Base-by-base conservation (phyloP, 108 stramenopile genomes). In the Nannochloropsis oceanica region DNA sequence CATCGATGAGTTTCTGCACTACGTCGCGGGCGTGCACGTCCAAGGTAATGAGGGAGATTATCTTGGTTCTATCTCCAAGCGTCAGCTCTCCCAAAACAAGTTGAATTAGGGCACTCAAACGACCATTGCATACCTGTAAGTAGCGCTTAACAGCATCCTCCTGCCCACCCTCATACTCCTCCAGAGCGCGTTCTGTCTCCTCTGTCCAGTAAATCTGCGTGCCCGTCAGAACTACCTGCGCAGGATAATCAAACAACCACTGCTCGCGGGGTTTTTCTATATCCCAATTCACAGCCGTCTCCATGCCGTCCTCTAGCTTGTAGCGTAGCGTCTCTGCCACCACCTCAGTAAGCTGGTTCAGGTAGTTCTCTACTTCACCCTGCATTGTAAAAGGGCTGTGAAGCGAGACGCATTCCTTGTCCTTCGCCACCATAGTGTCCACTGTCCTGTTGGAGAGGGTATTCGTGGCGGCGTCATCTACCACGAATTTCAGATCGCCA, bases 131-230 rank as follows among this genome's bases (percentile, higher is more conserved):
- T 12, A 88, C 85, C 80, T 92, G 92, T 25, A 94, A 88, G 86
- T 95, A 93, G 14, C 93, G 90, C 92, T 96, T 96, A 44, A 95
- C 94, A 14, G 95, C 93, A 85, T 95, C 94, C 86, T 95, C 95
- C 88, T 94, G 93, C 24, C 95, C 95, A 9, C 93, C 93, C 84
- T 95, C 95, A 80, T 93, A 93, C 50, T 96, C 95, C 25, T 96
- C 95, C 18, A 96, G 82, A 18, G 95, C 93, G 18, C 89, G 82
- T 83, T 95, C 93, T 20, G 95, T 95, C 91, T 96, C 95, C 81
- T 96, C 95, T 1, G 95, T 96, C 95, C 95, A 96, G 91, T 93
- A 96, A 80, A 96, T 94, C 87, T 95, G 94, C 46, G 94, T 93
- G 26, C 93, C 95, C 12, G 94, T 94, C 22, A 96, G 92, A 14